phyloP scores from a whole-genome alignment of 202 grass and related monocot genomes.

The Thinopyrum obtusiflorum region DNA sequence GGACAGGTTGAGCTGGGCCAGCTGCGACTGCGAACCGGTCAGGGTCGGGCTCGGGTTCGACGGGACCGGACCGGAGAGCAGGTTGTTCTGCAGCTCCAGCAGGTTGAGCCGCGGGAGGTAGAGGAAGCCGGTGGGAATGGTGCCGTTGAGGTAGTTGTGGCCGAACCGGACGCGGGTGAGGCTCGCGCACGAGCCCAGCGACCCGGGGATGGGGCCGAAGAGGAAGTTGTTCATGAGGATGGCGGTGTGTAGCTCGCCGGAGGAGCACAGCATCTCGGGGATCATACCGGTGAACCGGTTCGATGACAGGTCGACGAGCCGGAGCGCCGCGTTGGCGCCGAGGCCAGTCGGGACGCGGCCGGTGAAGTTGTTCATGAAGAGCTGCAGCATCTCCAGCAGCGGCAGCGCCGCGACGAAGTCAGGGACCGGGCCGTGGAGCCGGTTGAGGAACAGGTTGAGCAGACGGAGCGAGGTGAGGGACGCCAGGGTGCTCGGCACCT shows the following conservation, averaged over 20 bases:
- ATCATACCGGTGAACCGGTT: conserved; percentile 71
- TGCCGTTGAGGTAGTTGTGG: conserved; percentile 94
- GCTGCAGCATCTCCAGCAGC: conserved; percentile 67
- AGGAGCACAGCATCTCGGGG: conserved; percentile 55
- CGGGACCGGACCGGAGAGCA: conserved; percentile 63
- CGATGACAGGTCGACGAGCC: conserved; percentile 72
- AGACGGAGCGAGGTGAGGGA: conserved; percentile 48
- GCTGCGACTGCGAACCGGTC: conserved; percentile 41
- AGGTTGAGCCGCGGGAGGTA: conserved; percentile 79
- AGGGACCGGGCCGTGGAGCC: conserved; percentile 66
- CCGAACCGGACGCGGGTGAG: conserved; percentile 75
- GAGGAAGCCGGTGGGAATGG: conserved; percentile 65
- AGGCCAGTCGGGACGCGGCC: conserved; percentile 54
- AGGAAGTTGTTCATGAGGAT: conserved; percentile 91
- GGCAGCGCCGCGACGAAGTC: conserved; percentile 62
- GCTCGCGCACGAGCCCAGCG: conserved; percentile 63
- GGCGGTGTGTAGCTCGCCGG: conserved; percentile 51
- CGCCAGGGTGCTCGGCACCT: conserved; percentile 56
- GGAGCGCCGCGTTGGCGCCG: conserved; percentile 43
- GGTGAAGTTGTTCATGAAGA: conserved; percentile 99
- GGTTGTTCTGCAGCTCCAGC: conserved; percentile 92
- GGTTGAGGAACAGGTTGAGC: conserved; percentile 93
- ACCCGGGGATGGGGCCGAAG: conserved; percentile 65
- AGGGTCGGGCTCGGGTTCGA: not conserved
- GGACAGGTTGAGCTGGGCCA: conserved; percentile 83